Conservation (phyloP, 2,329 filamentous ascomycete species). For the Microsporum canis region DNA sequence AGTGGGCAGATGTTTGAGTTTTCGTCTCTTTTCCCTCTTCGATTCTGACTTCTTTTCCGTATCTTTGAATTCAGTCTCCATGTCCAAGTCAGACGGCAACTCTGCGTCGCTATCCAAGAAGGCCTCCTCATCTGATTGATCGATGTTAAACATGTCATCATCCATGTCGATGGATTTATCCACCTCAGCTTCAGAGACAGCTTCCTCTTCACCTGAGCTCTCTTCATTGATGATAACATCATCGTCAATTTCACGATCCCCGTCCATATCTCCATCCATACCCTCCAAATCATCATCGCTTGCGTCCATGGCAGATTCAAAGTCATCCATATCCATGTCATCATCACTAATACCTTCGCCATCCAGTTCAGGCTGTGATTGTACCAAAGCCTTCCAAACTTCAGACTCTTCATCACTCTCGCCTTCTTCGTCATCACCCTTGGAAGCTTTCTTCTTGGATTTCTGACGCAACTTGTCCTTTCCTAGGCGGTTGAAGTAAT, state of each 20-base stretch:
- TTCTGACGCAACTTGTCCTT: constrained; percentile 50
- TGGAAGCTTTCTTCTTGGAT: constrained; percentile 42
- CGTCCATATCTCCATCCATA: constrained; percentile 32
- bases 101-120: constrained; percentile 45
- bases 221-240: constrained; percentile 14
- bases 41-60: constrained; percentile 30
- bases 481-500: constrained; percentile 73
- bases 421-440: constrained; percentile 34
- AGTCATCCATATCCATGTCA: constrained; percentile 45
- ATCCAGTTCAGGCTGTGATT: constrained; percentile 66
- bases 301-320: constrained; percentile 42
- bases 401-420: constrained; percentile 60
- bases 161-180: constrained; percentile 42
- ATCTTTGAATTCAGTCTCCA: constrained; percentile 26
- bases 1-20: constrained; percentile 76
- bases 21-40: constrained; percentile 56
- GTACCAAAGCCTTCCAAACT: constrained; percentile 83
- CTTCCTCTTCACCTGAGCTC: constrained; percentile 7
- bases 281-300: constrained; percentile 36
- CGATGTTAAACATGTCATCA: constrained; percentile 38
- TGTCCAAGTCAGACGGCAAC: constrained; percentile 40
- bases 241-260: constrained; percentile 24
- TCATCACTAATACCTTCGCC: constrained; percentile 48
- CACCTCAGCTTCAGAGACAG: constrained; percentile 18
- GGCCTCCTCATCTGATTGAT: constrained; percentile 37